Evolutionary conservation across 2,329 filamentous ascomycete species (phyloP).

Genomic region (Cladophialophora immunda): DNA sequence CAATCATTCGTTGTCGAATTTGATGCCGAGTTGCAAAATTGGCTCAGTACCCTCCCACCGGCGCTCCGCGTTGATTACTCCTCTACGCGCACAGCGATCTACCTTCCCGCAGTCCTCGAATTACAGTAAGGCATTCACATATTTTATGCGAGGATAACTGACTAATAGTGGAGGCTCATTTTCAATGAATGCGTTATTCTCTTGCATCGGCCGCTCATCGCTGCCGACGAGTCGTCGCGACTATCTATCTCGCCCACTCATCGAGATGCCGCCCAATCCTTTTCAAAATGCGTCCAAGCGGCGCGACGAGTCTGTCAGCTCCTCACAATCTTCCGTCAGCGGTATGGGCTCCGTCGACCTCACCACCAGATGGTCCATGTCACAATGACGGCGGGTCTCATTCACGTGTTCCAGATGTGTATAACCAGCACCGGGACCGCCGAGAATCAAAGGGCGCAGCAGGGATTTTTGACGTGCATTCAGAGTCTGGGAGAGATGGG

Average conservation of each 20-base stretch:
- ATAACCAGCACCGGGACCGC: conserved; percentile 33
- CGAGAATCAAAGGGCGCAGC: conserved; percentile 49
- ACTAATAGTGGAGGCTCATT: conserved; percentile 46
- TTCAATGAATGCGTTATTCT: conserved; percentile 63
- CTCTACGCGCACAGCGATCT: conserved; percentile 17
- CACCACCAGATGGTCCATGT: conserved; percentile 29
- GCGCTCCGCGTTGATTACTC: background rate
- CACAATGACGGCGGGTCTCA: conserved; percentile 27
- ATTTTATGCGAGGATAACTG: background rate
- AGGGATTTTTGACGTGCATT: conserved; percentile 45
- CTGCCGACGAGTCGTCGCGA: conserved; percentile 9
- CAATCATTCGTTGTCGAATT: conserved; percentile 3
- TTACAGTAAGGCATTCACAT: conserved; percentile 41
- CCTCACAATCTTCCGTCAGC: conserved; percentile 13
- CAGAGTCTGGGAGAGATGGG: conserved; percentile 36
- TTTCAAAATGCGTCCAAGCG: conserved; percentile 19
- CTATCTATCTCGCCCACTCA: background rate
- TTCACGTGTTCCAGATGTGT: conserved; percentile 26
- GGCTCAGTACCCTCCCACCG: conserved; percentile 16
- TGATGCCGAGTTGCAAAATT: conserved; percentile 23
- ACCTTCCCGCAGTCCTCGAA: conserved; percentile 38
- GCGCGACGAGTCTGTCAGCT: conserved; percentile 19
- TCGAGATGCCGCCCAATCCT: background rate
- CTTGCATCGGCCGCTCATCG: conserved; percentile 57
- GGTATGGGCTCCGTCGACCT: conserved; percentile 20